Evolutionary conservation across 2,329 filamentous ascomycete species (phyloP).

Genomic region (Aschersonia sp.): DNA sequence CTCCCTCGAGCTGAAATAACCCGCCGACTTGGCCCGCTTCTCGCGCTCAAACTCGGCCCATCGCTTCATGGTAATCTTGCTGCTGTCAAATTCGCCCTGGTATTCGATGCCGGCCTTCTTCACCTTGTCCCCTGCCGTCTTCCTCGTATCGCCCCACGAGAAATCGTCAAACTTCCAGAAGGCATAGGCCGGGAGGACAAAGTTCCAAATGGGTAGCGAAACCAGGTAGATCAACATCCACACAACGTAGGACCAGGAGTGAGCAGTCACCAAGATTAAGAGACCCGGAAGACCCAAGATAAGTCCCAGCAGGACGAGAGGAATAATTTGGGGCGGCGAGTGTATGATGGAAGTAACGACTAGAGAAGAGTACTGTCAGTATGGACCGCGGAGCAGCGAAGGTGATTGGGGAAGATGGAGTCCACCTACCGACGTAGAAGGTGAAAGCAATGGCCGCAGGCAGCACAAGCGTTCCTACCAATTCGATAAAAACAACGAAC

Average conservation of each 20-base stretch:
- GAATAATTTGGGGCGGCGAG: conserved; percentile 70
- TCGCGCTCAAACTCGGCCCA: conserved; percentile 90
- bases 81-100: conserved; percentile 94
- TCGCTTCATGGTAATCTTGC: conserved; percentile 98
- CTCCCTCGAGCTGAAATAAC: conserved; percentile 27
- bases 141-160: conserved; percentile 95
- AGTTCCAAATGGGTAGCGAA: conserved; percentile 95
- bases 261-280: conserved; percentile 83
- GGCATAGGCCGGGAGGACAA: conserved; percentile 81
- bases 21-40: conserved; percentile 32
- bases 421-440: conserved; percentile 73
- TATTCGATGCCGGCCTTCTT: conserved; percentile 78
- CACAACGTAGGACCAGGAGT: conserved; percentile 77
- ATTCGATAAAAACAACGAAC: conserved; percentile 90
- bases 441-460: conserved; percentile 96
- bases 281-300: conserved; percentile 89
- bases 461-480: conserved; percentile 85
- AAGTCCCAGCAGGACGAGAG: conserved; percentile 72
- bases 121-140: conserved; percentile 80
- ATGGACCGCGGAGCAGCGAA: not conserved
- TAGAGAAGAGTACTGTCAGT: conserved; percentile 17
- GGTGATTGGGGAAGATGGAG: not conserved
- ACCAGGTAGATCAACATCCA: conserved; percentile 97
- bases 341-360: conserved; percentile 76
- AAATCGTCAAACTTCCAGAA: conserved; percentile 99